Base-by-base conservation (phyloP, 2,329 filamentous ascomycete species). In the Aspergillus fischeri region DNA sequence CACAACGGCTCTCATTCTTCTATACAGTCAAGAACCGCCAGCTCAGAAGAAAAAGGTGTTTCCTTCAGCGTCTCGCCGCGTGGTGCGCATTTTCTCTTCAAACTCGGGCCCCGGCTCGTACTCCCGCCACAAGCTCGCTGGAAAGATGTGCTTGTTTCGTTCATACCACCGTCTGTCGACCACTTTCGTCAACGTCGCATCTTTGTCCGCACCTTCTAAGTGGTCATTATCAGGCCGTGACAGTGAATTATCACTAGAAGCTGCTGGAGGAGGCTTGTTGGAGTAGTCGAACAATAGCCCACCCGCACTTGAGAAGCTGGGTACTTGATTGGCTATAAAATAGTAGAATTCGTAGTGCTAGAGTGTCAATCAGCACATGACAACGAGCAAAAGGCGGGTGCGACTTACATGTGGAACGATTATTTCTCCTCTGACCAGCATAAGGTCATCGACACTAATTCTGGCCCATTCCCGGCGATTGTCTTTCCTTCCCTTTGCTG, bases 261-360 rank as follows among this genome's bases (percentile, higher is more conserved):
- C 56, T 4, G 67, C 57, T 20, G 70, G 63, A 2, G 73, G 67
- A 25, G 73, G 73, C 35, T 77, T 73, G 50, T 76, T 70, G 25
- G 84, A 83, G 73, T 92, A 96, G 67, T 91, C 83, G 73, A 99
- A 97, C 9, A 99, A 78, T 5, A 84, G 78, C 52, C 89, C 88
- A 41, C 86, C 85, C n/a, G 90, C 87, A 1, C 89, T 90, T 1
- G 85, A 74, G 27, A 86, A 89, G 68, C 88, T 91, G 73, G 73
- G 68, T 3, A 78, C 65, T 53, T 72, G 67, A 61, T 97, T 97
- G 73, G 96, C 88, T 71, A 97, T 86, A 76, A 99, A 97, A 77
- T 93, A 94, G 73, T 97, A 94, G 72, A 99, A 92, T 63, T 97
- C 93, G 71, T 95, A 97, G 75, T 99, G 94, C 91, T 97, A 70